Percentiles rank a stretch among this genome's conserved stretches.
Conservation (phyloP, 1,139 yeast species). For the Chernovozyma sophiae-reginae region DNA sequence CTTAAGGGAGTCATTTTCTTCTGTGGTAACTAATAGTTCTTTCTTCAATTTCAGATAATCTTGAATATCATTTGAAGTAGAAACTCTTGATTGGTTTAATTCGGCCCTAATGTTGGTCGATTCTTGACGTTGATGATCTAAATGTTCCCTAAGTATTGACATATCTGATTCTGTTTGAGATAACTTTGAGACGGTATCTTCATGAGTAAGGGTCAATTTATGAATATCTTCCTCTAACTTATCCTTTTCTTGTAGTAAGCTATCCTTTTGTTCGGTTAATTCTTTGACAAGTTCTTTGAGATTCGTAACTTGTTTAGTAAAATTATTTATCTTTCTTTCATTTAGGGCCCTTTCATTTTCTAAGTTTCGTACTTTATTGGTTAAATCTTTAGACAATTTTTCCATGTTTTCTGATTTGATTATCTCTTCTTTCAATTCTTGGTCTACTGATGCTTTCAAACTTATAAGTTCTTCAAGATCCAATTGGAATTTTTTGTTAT, state of each 20-base stretch:
- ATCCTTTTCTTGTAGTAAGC: slow-evolving; percentile 44
- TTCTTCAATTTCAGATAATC: slow-evolving; percentile 38
- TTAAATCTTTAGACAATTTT: slow-evolving; percentile 38
- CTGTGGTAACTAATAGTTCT: slow-evolving; percentile 34
- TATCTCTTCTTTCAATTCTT: slow-evolving; percentile 47
- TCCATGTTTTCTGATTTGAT: slow-evolving; percentile 51
- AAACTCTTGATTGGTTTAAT: slow-evolving; percentile 31
- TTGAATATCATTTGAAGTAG: slow-evolving; percentile 27
- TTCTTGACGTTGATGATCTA: slow-evolving; percentile 32
- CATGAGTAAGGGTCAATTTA: slow-evolving; percentile 40
- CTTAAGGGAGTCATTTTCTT: slow-evolving; percentile 42
- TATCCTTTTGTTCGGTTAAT: slow-evolving; percentile 46
- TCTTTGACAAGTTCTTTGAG: slow-evolving; percentile 52
- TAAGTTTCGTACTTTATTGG: slow-evolving; percentile 44
- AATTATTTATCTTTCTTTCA: slow-evolving; percentile 45
- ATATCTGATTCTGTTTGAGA: slow-evolving; percentile 28
- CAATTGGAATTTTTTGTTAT: slow-evolving; percentile 56
- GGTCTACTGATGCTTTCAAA: slow-evolving; percentile 47
- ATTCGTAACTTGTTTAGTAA: slow-evolving; percentile 48
- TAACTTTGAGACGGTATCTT: slow-evolving; percentile 36
- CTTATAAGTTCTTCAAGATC: slow-evolving; percentile 55
- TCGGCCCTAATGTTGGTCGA: slow-evolving; percentile 31
- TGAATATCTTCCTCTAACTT: slow-evolving; percentile 44
- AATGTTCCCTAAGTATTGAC: slow-evolving; percentile 31
- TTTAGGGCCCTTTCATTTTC: slow-evolving; percentile 40